A percentile compares a stretch with the other conserved stretches of the same genome.
Evolutionary conservation across 2,329 filamentous ascomycete species (phyloP).

Genomic region (Penicillium sp.): DNA sequence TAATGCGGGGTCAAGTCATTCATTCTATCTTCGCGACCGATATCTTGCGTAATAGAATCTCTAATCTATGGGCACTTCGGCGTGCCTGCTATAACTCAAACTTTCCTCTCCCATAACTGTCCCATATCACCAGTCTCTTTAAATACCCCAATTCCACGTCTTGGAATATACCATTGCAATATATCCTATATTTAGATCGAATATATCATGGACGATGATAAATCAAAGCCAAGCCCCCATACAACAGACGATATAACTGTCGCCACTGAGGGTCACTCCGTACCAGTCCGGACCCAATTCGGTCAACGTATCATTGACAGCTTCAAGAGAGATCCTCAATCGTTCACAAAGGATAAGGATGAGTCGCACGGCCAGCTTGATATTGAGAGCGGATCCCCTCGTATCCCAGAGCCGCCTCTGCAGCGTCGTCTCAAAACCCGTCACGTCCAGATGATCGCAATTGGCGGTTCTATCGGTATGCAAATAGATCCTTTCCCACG

Average conservation of each 20-base stretch:
- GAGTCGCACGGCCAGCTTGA: constrained; percentile 52
- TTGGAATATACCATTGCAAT: background rate
- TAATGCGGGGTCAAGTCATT: background rate
- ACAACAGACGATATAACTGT: constrained; percentile 28
- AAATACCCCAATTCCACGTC: background rate
- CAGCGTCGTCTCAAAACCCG: constrained; percentile 78
- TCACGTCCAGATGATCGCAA: constrained; percentile 97
- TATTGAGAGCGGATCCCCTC: constrained; percentile 64
- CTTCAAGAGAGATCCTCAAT: constrained; percentile 51
- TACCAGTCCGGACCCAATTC: constrained; percentile 24
- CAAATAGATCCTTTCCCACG: background rate
- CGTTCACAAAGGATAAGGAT: constrained; percentile 31
- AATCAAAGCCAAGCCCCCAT: constrained; percentile 28
- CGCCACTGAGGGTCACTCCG: constrained; percentile 36
- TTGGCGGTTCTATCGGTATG: constrained; percentile 83
- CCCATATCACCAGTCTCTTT: background rate
- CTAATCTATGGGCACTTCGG: background rate
- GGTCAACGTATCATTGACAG: constrained; percentile 44
- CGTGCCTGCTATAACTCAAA: background rate
- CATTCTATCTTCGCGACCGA: background rate
- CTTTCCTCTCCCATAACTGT: background rate
- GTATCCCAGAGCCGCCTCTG: constrained; percentile 74
- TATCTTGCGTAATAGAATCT: background rate
- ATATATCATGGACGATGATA: constrained; percentile 38
- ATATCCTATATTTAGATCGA: background rate